A percentile compares a stretch with the other conserved stretches of the same genome.
These are phyloP conservation scores for Fistulinella prunicolor DNA, from an alignment of 768 basidiomycete genomes.

Conservation along the genomic window DNA sequence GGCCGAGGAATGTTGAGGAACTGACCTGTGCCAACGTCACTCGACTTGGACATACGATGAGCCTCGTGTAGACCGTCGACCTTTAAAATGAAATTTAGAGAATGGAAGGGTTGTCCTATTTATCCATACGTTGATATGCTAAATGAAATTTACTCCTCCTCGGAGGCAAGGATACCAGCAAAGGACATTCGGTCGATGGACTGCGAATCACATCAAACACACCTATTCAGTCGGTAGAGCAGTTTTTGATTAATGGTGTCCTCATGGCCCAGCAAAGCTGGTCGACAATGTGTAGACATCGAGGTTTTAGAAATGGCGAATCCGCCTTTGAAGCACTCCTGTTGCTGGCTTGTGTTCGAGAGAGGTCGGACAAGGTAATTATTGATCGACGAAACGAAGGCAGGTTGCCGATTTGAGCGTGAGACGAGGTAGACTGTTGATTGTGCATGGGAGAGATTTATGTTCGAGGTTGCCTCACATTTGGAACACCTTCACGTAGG, in stretches of 20 bases:
- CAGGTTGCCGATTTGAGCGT: not conserved
- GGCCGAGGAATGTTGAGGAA: conserved; percentile 50
- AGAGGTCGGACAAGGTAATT: not conserved
- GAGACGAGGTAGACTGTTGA: not conserved
- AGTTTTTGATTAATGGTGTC: not conserved
- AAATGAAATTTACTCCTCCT: conserved; percentile 1
- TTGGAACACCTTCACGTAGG: too few species aligned
- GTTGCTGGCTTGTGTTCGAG: not conserved
- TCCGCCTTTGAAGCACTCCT: not conserved
- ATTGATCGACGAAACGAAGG: not conserved
- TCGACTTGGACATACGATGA: conserved; percentile 73
- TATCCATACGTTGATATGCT: not conserved
- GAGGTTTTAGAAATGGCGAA: not conserved
- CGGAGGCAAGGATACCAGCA: conserved; percentile 8
- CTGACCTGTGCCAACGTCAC: conserved; percentile 61
- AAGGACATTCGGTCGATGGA: not conserved
- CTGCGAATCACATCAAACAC: not conserved
- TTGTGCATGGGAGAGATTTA: not conserved
- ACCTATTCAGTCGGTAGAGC: too few species aligned
- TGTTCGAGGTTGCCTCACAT: not conserved
- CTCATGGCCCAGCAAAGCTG: too few species aligned
- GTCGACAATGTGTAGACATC: conserved; percentile 8
- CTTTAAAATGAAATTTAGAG: not conserved
- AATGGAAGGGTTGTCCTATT: not conserved
- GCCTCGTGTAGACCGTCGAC: not conserved